A percentile compares a stretch with the other conserved stretches of the same genome.
Conservation (phyloP, 768 basidiomycete genomes). For the Tulasnella sp. region DNA sequence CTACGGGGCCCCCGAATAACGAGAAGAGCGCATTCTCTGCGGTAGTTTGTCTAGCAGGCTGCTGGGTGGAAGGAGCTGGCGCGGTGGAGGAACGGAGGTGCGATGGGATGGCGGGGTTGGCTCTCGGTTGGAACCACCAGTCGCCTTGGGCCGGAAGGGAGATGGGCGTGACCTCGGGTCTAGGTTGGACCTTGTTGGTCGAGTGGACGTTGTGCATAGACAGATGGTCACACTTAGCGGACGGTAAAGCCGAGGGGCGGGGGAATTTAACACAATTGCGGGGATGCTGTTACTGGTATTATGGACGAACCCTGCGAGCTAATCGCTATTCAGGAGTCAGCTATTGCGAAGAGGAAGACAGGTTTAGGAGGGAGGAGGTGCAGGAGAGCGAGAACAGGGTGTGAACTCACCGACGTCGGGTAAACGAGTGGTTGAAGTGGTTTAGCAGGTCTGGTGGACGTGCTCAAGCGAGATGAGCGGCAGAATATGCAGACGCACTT, state of each 20-base stretch:
- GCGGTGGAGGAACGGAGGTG: background rate
- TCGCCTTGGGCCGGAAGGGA: background rate
- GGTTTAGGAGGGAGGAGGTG: background rate
- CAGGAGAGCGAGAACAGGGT: background rate
- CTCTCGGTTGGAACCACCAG: conserved; percentile 23
- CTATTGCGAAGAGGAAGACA: background rate
- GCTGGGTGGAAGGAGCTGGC: background rate
- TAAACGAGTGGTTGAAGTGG: background rate
- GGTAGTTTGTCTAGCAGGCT: conserved; percentile 4
- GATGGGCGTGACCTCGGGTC: conserved; percentile 16
- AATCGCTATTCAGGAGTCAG: background rate
- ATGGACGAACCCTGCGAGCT: background rate
- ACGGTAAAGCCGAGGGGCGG: background rate
- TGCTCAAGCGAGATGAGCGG: background rate
- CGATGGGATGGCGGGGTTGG: conserved; percentile 1
- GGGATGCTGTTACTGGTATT: conserved; percentile 6
- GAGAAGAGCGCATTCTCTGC: conserved; percentile 11
- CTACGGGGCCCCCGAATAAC: conserved; percentile 13
- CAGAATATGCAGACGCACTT: background rate
- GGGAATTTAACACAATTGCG: conserved; percentile 7
- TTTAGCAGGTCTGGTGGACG: background rate
- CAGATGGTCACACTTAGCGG: background rate
- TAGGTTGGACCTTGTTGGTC: conserved; percentile 12
- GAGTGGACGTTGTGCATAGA: conserved; percentile 12
- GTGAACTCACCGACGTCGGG: background rate